phyloP scores from a whole-genome alignment of 2,329 filamentous ascomycete genomes.

The Aspergillus costaricaensis region DNA sequence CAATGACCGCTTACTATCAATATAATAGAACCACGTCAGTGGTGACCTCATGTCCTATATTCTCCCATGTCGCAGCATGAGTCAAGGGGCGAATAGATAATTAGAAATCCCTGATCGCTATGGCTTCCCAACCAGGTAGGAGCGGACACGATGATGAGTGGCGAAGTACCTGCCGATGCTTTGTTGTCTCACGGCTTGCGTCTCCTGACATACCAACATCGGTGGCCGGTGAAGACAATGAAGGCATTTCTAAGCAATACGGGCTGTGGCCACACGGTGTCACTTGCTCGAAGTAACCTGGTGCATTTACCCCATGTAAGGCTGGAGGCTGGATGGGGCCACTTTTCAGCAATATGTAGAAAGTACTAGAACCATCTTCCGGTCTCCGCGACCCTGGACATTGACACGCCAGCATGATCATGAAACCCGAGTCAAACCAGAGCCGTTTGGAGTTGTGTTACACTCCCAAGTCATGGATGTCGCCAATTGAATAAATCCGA shows the following conservation, averaged over 20 bases:
- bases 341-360: neutral
- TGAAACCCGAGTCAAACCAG: neutral
- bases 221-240: neutral
- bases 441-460: neutral
- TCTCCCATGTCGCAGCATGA: neutral
- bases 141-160: neutral
- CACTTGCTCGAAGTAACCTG: neutral
- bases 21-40: neutral
- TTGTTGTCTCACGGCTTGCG: neutral
- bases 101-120: neutral
- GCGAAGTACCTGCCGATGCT: neutral
- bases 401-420: neutral
- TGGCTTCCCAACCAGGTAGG: neutral
- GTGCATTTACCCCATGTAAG: neutral
- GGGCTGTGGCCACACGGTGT: neutral
- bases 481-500: neutral
- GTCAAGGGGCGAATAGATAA: neutral
- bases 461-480: neutral
- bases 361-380: neutral
- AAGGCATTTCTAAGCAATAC: neutral
- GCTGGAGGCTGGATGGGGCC: neutral
- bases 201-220: neutral
- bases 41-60: neutral
- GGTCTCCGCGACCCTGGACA: neutral
- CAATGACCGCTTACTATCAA: neutral